phyloP scores from a whole-genome alignment of 768 basidiomycete species.

The Mycena metata region DNA sequence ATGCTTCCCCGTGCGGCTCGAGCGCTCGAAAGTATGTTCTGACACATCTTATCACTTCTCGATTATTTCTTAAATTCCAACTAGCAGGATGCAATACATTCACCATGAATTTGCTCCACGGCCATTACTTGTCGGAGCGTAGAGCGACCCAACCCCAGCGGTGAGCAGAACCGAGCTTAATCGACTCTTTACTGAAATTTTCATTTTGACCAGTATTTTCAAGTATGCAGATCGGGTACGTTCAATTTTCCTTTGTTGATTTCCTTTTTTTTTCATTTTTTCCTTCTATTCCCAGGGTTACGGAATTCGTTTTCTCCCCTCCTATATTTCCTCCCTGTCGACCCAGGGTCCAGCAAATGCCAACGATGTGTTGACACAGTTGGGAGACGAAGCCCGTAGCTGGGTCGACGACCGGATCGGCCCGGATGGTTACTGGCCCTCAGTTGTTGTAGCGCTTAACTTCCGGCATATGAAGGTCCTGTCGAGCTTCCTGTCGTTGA shows the following conservation, averaged over 20 bases:
- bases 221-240: constrained; percentile 27
- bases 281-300: background rate
- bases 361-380: no score
- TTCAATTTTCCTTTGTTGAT: no score
- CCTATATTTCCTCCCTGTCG: constrained; percentile 13
- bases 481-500: no score
- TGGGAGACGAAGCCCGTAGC: no score
- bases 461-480: no score
- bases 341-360: no score
- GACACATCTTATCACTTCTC: background rate
- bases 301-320: constrained; percentile 16
- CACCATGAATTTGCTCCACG: constrained; percentile 28
- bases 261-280: background rate
- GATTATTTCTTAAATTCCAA: no score
- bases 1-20: constrained; percentile 29
- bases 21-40: constrained; percentile 18
- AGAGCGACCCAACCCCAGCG: constrained; percentile 18
- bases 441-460: no score
- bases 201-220: constrained; percentile 7
- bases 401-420: no score
- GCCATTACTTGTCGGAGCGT: constrained; percentile 23
- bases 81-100: constrained; percentile 25
- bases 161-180: background rate
- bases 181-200: no score
- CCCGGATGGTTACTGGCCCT: no score